Base-by-base conservation (phyloP, 768 basidiomycete genomes). In the Trametes villosa region DNA sequence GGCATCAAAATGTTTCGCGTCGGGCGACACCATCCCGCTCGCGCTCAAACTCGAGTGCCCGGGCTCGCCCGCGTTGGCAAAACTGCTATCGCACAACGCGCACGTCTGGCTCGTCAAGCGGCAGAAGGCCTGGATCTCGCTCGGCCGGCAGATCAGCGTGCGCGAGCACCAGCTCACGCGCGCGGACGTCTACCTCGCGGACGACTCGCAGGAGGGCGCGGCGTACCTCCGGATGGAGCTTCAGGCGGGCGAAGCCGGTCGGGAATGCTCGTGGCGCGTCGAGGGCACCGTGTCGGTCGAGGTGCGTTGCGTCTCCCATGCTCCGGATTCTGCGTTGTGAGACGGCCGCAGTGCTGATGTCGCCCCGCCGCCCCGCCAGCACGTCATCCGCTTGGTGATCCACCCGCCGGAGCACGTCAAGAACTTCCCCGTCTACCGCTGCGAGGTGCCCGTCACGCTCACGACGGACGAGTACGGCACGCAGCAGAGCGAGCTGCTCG, bases 391-490 rank as follows among this genome's bases (percentile, higher is more conserved):
- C 27, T 65, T 77, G 20, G 57, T 67, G 17, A 60, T 80, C 13
- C 61, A 65, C 4, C 73, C 77, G 18, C 75, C 78, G 3, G 60
- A 64, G 38, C 64, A 68, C 47, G 54, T 68, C 2, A 65, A 64
- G 3, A 70, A 76, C 54, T 64, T 80, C 20, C 79, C 79, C 4
- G 67, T 67, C 22, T 79, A 75, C 63, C 63, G 65, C 17, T 73
- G 77, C 59, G 76, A 78, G 18, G 74, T 76, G 51, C 61, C 70
- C 9, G 45, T 81, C 13, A 64, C 73, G 33, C 47, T 82, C 9
- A 76, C 73, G 26, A 79, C 76, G 5, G 79, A 80, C 62, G 68
- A 70, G 24, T 79, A 75, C 70, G 79, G 76, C 17, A 70, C 74
- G 27, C 66, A 72, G 26, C 75, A 77, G 42, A 71, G 71, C 44